These are phyloP conservation scores for Arthrobotrys conoides DNA, from an alignment of 2,329 filamentous ascomycete species.

Conservation along the genomic window DNA sequence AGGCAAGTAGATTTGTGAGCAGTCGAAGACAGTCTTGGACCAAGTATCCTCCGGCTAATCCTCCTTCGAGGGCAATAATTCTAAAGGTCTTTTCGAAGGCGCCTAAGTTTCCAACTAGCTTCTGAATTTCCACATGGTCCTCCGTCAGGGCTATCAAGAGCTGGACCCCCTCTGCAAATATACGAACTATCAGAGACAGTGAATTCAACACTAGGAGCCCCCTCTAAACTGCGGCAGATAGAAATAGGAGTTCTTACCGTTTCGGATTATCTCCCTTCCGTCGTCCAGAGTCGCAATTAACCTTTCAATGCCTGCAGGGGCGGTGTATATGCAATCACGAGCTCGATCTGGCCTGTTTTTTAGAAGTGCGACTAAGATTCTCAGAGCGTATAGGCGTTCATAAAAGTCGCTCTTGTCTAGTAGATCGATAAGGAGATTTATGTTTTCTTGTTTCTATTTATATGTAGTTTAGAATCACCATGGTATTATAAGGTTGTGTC, in stretches of 20 bases:
- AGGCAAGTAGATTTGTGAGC: conserved; percentile 86
- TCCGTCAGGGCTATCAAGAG: conserved; percentile 90
- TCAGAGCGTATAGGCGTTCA: conserved; percentile 88
- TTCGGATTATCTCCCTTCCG: conserved; percentile 85
- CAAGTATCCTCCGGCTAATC: conserved; percentile 85
- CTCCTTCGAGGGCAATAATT: conserved; percentile 85
- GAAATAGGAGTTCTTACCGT: conserved; percentile 69
- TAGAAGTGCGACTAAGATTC: conserved; percentile 88
- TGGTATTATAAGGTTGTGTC: neutral
- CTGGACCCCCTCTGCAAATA: conserved; percentile 78
- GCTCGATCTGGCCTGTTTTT: conserved; percentile 89
- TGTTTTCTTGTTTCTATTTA: conserved; percentile 85
- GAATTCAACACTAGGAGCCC: conserved; percentile 46
- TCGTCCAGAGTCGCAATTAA: conserved; percentile 89
- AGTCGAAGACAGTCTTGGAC: conserved; percentile 95
- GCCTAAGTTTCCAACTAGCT: conserved; percentile 94
- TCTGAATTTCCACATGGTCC: conserved; percentile 88
- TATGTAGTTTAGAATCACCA: neutral
- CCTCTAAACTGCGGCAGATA: conserved; percentile 15
- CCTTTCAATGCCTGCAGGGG: conserved; percentile 87
- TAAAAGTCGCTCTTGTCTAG: conserved; percentile 91
- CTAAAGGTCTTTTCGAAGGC: conserved; percentile 89
- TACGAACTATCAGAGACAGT: conserved; percentile 59
- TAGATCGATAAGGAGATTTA: conserved; percentile 88
- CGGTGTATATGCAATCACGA: conserved; percentile 92